Evolutionary conservation across 2,329 filamentous ascomycete genomes (phyloP).

Genomic region (Beauveria asiatica): DNA sequence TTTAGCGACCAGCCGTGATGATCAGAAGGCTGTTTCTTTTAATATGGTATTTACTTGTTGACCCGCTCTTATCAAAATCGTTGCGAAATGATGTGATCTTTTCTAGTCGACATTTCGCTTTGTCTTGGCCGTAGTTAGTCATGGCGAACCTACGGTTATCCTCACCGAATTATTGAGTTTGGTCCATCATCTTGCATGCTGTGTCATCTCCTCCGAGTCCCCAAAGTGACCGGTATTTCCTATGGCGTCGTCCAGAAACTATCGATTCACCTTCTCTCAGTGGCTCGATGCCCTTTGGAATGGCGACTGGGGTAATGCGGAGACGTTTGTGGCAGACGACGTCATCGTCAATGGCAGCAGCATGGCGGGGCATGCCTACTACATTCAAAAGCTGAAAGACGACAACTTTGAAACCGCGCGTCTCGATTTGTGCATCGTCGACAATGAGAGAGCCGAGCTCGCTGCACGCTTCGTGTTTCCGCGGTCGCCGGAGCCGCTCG

Average conservation of each 20-base stretch:
- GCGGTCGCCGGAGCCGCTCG: background rate
- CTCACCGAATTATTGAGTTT: background rate
- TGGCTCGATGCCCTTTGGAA: background rate
- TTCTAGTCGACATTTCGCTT: background rate
- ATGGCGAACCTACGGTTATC: background rate
- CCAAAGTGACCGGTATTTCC: background rate
- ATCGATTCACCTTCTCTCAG: background rate
- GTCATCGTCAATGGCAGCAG: slow-evolving; percentile 1
- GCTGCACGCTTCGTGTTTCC: background rate
- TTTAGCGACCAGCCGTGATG: background rate
- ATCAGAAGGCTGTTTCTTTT: background rate
- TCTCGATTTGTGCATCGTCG: background rate
- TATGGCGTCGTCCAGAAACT: background rate
- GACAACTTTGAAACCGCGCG: background rate
- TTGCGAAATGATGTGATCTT: background rate
- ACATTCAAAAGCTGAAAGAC: background rate
- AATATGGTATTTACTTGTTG: background rate
- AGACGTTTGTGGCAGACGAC: background rate
- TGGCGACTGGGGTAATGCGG: background rate
- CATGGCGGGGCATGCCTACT: background rate
- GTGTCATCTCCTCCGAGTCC: too few relatives aligned
- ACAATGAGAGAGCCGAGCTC: background rate
- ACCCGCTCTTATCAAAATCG: background rate
- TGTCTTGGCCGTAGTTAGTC: background rate
- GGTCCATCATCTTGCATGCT: background rate